Percentiles rank a stretch among this genome's conserved stretches.
These are phyloP conservation scores for Hypoxylon subgilvum DNA, from an alignment of 495 filamentous ascomycete species.

Conservation along the genomic window DNA sequence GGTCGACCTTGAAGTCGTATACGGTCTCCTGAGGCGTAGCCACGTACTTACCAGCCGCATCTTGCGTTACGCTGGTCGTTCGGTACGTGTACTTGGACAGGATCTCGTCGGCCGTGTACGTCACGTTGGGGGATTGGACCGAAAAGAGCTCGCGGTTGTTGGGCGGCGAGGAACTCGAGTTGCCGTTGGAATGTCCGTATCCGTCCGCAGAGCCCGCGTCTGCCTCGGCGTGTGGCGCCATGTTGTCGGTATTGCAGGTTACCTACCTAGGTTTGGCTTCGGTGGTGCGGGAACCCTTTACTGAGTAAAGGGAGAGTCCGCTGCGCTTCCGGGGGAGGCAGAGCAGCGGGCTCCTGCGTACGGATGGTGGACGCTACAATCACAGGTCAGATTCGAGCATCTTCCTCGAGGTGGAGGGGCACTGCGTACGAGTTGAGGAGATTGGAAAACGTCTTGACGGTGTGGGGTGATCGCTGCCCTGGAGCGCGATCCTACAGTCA, in stretches of 20 bases:
- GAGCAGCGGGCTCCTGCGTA: conserved; percentile 96
- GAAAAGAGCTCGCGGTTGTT: conserved; percentile 67
- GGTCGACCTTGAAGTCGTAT: conserved; percentile 98
- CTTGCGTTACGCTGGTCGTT: conserved; percentile 72
- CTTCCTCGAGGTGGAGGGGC: conserved; percentile 5
- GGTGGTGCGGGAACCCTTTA: conserved; percentile 57
- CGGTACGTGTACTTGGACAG: conserved; percentile 95
- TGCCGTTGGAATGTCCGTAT: conserved; percentile 54
- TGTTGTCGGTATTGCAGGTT: conserved; percentile 49
- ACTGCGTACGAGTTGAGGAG: conserved; percentile 80
- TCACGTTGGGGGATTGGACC: conserved; percentile 90
- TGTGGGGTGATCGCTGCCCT: conserved; percentile 61
- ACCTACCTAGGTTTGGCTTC: conserved; percentile 36
- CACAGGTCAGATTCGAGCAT: conserved; percentile 10
- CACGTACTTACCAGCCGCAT: conserved; percentile 76
- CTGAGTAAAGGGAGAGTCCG: conserved; percentile 71
- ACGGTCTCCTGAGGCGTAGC: conserved; percentile 85
- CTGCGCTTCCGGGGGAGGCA: conserved; percentile 83
- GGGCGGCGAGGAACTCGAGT: conserved; percentile 44
- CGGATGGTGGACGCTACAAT: conserved; percentile 84
- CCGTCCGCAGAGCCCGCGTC: conserved; percentile 77
- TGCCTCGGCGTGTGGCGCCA: conserved; percentile 93
- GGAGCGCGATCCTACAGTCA: conserved; percentile 57
- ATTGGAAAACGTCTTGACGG: conserved; percentile 89
- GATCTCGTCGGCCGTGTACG: conserved; percentile 87